Evolutionary conservation across 495 filamentous ascomycete species (phyloP), one percentile per base, ranked within the genome.

Genomic region (Penicillium chermesinum): DNA sequence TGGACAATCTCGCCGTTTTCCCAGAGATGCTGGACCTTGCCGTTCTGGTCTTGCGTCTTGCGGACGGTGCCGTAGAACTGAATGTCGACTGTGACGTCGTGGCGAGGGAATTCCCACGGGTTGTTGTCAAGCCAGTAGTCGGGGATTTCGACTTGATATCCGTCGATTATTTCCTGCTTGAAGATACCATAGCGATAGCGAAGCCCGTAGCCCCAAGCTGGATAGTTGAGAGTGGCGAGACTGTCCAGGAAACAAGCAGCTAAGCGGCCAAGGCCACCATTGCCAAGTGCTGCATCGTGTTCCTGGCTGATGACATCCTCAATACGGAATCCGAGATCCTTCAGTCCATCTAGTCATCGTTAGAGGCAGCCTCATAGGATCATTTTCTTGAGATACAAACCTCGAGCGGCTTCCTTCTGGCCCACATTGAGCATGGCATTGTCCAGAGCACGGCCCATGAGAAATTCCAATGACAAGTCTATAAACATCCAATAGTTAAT

Each of bases 121-220:
- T 97, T 97, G 65, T 96, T 96, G 61, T 97, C 93, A 22, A 98
- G 81, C 93, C 93, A 98, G 69, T 98, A 98, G 66, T 98, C 93
- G 16, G 93, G 93, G 38, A 97, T 84, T 58, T 98, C 93, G 41
- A 97, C 88, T 67, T 98, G 93, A 60, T 95, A 97, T 14, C 93
- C 93, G 60, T 97, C 85, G 41, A 96, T 81, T 55, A 98, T 96
- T 74, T 98, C 91, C 72, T 98, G 93, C 74, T 96, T 96, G 82
- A 98, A 98, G 62, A 98, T 98, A 54, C 93, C 93, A 65, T 98
- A 98, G 56, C 89, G 77, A 67, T 98, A 98, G 48, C 93, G 81
- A 54, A 98, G 68, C 14, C 89, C 93, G 56, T 98, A 98, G 33
- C 93, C 93, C 93, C 93, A 98, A 12, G 91, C 93, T 13, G 93